These are phyloP conservation scores for Plantago coronopus DNA, from an alignment of 305 asterid species.

Conservation along the genomic window DNA sequence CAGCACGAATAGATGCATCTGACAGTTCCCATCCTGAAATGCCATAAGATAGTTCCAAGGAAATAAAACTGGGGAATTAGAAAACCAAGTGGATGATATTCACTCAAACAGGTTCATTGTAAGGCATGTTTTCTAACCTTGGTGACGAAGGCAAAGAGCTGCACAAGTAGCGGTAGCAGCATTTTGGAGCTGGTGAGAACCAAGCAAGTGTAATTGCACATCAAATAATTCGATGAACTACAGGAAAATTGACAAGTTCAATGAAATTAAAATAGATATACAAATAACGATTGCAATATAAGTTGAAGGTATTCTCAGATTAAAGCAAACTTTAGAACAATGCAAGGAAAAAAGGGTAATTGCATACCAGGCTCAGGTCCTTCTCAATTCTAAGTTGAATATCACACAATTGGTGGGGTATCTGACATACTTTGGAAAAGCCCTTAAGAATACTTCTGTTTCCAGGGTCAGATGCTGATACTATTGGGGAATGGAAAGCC, in stretches of 20 bases:
- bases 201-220: slow-evolving; percentile 69
- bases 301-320: slow-evolving; percentile 16
- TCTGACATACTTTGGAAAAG: slow-evolving; percentile 36
- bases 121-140: slow-evolving; percentile 47
- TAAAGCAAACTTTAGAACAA: slow-evolving; percentile 8
- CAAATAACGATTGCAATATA: background rate
- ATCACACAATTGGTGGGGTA: slow-evolving; percentile 69
- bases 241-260: slow-evolving; percentile 13
- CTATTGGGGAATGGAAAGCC: slow-evolving; percentile 63
- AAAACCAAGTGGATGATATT: slow-evolving; percentile 16
- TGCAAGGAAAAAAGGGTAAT: slow-evolving; percentile 2
- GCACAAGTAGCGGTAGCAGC: slow-evolving; percentile 87
- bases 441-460: slow-evolving; percentile 64
- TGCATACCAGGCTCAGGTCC: slow-evolving; percentile 61
- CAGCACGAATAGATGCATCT: slow-evolving; percentile 60
- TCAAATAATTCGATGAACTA: slow-evolving; percentile 63
- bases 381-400: slow-evolving; percentile 54
- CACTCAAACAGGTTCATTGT: slow-evolving; percentile 2
- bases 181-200: slow-evolving; percentile 86
- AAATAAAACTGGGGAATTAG: slow-evolving; percentile 9
- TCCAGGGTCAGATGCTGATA: slow-evolving; percentile 77
- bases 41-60: slow-evolving; percentile 12
- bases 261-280: background rate
- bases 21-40: slow-evolving; percentile 73
- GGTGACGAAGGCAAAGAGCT: slow-evolving; percentile 77